These are phyloP conservation scores for Hyphopichia khmerensis DNA, from an alignment of 1,139 yeast genomes.

Conservation along the genomic window DNA sequence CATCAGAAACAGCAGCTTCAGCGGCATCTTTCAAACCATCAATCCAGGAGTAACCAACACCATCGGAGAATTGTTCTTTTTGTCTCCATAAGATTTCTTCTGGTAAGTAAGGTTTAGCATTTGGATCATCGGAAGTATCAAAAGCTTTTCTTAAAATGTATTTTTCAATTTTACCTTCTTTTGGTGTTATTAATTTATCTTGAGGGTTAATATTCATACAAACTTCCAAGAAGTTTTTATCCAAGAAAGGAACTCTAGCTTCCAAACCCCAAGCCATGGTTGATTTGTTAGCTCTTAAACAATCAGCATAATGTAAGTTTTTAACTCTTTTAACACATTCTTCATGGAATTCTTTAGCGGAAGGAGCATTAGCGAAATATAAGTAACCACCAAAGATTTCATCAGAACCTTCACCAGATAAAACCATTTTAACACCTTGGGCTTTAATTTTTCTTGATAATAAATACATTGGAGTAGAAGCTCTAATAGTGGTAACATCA, in stretches of 20 bases:
- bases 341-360: constrained; percentile 85
- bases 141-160: constrained; percentile 95
- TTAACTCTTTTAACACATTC: constrained; percentile 95
- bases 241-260: constrained; percentile 99
- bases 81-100: constrained; percentile 98
- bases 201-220: constrained; percentile 94
- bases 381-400: constrained; percentile 98
- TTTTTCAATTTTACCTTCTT: constrained; percentile 81
- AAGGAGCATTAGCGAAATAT: constrained; percentile 96
- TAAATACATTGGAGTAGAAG: constrained; percentile 98
- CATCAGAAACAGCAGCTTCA: constrained; percentile 81
- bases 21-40: constrained; percentile 97
- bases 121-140: constrained; percentile 77
- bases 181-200: constrained; percentile 77
- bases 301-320: constrained; percentile 95
- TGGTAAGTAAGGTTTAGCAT: constrained; percentile 81
- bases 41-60: constrained; percentile 99
- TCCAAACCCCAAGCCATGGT: constrained; percentile 99
- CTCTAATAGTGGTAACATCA: constrained; percentile 98
- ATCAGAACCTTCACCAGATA: constrained; percentile 98
- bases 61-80: constrained; percentile 98
- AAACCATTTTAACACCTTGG: constrained; percentile 98
- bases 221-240: constrained; percentile 84
- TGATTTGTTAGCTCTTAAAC: constrained; percentile 98
- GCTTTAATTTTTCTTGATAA: constrained; percentile 96